A percentile compares a stretch with the other conserved stretches of the same genome.
phyloP scores from a whole-genome alignment of 306 rosid species.

The Dryas drummondii region DNA sequence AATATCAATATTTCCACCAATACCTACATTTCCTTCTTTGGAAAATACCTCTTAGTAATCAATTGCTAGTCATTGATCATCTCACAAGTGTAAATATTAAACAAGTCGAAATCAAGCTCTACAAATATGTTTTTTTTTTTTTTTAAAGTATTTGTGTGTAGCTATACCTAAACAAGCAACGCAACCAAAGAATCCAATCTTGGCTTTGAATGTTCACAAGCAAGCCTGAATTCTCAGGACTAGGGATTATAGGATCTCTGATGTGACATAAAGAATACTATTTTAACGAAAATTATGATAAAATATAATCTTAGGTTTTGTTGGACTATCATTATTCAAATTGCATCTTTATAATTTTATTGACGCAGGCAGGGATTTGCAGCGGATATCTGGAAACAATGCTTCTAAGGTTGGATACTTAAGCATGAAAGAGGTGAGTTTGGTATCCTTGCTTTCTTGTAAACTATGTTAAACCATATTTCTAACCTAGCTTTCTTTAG shows the following conservation, averaged over 20 bases:
- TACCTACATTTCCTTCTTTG: not conserved
- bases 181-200: not conserved
- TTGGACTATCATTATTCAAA: not conserved
- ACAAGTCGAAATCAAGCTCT: not conserved
- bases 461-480: not conserved
- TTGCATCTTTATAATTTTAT: constrained; percentile 12
- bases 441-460: not conserved
- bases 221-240: constrained; percentile 9
- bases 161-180: not conserved
- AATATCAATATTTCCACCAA: not conserved
- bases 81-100: not conserved
- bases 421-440: constrained; percentile 56
- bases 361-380: constrained; percentile 97
- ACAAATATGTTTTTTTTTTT: not conserved
- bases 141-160: not conserved
- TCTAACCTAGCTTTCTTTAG: not conserved
- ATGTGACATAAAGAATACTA: not conserved
- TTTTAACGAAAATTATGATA: not conserved
- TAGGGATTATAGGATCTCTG: not conserved
- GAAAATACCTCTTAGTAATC: not conserved
- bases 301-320: not conserved
- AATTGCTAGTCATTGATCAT: not conserved
- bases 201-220: not conserved
- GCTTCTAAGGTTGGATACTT: constrained; percentile 66
- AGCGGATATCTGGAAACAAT: constrained; percentile 61